These are phyloP conservation scores for Aspergillus sp. DNA, from an alignment of 2,329 filamentous ascomycete species.

Conservation along the genomic window DNA sequence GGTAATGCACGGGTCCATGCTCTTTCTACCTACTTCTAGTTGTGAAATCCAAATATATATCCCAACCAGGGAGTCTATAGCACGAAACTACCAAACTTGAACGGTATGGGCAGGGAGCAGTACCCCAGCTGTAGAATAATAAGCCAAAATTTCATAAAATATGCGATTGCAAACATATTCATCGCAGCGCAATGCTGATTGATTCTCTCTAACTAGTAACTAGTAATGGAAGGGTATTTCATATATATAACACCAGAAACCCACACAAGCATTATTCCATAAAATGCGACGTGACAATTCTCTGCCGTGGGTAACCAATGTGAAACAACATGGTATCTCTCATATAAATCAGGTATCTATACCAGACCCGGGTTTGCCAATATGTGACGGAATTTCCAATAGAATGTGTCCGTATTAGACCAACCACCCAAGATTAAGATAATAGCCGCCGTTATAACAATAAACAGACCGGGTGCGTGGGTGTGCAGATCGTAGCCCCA, in stretches of 20 bases:
- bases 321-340: constrained; percentile 19
- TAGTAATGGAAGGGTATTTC: constrained; percentile 1
- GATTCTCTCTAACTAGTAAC: neutral
- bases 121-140: neutral
- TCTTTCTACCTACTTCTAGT: no score
- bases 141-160: neutral
- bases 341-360: constrained; percentile 11
- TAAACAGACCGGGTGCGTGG: neutral
- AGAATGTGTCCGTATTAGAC: neutral
- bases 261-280: constrained; percentile 9
- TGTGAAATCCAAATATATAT: no score
- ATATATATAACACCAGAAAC: constrained; percentile 10
- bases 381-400: neutral
- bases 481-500: neutral
- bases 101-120: neutral
- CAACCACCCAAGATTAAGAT: neutral
- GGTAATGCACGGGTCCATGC: no score
- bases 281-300: constrained; percentile 11
- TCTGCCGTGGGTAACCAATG: constrained; percentile 6
- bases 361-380: neutral
- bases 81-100: neutral
- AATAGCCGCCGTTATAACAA: neutral
- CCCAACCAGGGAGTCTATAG: no score
- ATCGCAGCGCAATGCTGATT: neutral
- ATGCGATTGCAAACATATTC: neutral